Percentiles rank a stretch among this genome's conserved stretches.
Conservation (phyloP, 208 protist genomes). For the Trypanosoma lewisi region DNA sequence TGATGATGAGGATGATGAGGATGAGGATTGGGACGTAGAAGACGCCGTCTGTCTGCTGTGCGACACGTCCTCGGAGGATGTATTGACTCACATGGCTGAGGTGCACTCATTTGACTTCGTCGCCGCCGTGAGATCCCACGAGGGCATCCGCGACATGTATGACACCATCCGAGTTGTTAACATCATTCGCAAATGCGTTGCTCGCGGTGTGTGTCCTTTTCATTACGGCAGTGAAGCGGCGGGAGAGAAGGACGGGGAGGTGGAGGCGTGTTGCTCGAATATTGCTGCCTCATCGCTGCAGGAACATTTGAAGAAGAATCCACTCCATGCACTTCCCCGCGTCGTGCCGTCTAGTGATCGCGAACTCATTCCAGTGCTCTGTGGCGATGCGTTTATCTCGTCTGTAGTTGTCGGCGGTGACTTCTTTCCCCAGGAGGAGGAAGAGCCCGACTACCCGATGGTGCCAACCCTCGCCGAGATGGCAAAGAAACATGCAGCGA, state of each 20-base stretch:
- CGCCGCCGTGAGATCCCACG: constrained; percentile 29
- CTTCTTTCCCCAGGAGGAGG: constrained; percentile 33
- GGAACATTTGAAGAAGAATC: constrained; percentile 33
- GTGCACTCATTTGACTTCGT: constrained; percentile 59
- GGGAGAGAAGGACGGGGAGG: no score
- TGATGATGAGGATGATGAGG: constrained; percentile 43
- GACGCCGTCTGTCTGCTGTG: constrained; percentile 66
- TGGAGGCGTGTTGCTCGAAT: constrained; percentile 24
- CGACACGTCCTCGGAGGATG: constrained; percentile 32
- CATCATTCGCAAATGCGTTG: constrained; percentile 47
- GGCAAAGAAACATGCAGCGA: background rate
- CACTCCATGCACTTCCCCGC: constrained; percentile 52
- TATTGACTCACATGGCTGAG: constrained; percentile 53
- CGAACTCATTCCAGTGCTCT: constrained; percentile 56
- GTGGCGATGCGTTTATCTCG: constrained; percentile 72
- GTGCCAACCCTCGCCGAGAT: constrained; percentile 55
- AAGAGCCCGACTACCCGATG: constrained; percentile 79
- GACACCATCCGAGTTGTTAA: constrained; percentile 83
- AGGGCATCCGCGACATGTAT: constrained; percentile 62
- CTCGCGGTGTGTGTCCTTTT: constrained; percentile 29
- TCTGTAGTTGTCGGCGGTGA: constrained; percentile 53
- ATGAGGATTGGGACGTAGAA: constrained; percentile 53
- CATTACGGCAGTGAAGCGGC: constrained; percentile 19
- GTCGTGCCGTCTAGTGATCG: constrained; percentile 34
- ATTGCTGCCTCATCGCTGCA: constrained; percentile 33